Evolutionary conservation across 2,329 filamentous ascomycete species (phyloP).

Genomic region (Colletotrichum siamense): DNA sequence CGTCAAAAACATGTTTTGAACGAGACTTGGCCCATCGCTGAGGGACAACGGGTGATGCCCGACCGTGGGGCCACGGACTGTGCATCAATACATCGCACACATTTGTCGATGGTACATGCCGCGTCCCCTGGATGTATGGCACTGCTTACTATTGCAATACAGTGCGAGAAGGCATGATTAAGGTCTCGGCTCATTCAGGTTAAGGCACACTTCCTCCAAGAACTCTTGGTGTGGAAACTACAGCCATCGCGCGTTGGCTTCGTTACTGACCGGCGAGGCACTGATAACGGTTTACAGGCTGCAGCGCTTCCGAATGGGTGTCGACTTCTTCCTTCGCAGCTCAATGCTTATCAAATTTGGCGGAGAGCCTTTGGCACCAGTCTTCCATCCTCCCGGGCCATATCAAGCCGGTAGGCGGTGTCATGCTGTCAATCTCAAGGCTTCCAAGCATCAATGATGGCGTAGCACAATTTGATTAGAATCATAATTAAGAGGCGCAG

Average conservation of each 20-base stretch:
- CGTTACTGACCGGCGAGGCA: neutral
- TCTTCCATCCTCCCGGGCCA: neutral
- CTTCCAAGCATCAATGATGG: neutral
- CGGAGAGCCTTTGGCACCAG: neutral
- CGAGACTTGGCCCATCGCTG: neutral
- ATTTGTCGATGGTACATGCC: neutral
- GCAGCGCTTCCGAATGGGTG: neutral
- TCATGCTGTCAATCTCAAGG: neutral
- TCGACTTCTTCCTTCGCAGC: neutral
- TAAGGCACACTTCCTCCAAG: neutral
- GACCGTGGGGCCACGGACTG: neutral
- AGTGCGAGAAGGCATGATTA: neutral
- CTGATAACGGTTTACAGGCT: neutral
- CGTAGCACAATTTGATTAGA: neutral
- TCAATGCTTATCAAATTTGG: neutral
- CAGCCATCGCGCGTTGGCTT: neutral
- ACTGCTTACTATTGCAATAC: neutral
- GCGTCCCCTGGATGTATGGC: neutral
- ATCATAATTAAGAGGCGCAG: neutral
- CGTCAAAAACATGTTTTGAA: neutral
- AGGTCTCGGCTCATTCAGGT: neutral
- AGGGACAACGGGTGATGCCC: neutral
- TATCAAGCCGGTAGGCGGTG: neutral
- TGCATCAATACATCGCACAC: neutral
- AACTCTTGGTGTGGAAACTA: neutral